phyloP scores from a whole-genome alignment of 2,329 filamentous ascomycete species.

The Nemania sp. region DNA sequence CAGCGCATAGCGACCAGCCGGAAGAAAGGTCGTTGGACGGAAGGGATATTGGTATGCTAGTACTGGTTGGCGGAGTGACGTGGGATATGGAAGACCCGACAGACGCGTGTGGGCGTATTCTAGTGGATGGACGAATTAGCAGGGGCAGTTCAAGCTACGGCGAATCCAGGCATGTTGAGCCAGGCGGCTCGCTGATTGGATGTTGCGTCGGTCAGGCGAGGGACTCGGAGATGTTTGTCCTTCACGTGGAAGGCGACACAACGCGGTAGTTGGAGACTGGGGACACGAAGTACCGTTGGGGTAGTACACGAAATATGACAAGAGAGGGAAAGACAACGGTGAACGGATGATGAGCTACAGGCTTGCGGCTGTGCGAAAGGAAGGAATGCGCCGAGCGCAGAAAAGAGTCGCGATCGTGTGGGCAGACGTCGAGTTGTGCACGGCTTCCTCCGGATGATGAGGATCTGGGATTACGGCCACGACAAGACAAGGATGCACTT shows the following conservation, averaged over 20 bases:
- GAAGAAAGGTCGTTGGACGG: conserved; percentile 7
- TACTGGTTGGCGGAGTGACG: not conserved
- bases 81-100: not conserved
- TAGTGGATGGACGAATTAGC: conserved; percentile 5
- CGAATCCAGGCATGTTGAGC: conserved; percentile 1
- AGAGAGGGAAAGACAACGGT: too few relatives aligned
- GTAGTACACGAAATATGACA: not conserved
- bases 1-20: conserved; percentile 25
- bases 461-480: too few relatives aligned
- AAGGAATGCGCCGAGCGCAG: not conserved
- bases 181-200: not conserved
- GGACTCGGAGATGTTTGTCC: not conserved
- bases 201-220: not conserved
- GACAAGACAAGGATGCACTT: not conserved
- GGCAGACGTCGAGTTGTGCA: not conserved
- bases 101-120: not conserved
- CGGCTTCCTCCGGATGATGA: too few relatives aligned
- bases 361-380: not conserved
- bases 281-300: conserved; percentile 1
- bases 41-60: not conserved
- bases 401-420: not conserved
- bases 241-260: not conserved
- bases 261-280: not conserved
- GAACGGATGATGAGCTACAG: too few relatives aligned
- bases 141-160: not conserved